Base-by-base conservation (phyloP, 2,329 filamentous ascomycete genomes). In the Seiridium cupressi region DNA sequence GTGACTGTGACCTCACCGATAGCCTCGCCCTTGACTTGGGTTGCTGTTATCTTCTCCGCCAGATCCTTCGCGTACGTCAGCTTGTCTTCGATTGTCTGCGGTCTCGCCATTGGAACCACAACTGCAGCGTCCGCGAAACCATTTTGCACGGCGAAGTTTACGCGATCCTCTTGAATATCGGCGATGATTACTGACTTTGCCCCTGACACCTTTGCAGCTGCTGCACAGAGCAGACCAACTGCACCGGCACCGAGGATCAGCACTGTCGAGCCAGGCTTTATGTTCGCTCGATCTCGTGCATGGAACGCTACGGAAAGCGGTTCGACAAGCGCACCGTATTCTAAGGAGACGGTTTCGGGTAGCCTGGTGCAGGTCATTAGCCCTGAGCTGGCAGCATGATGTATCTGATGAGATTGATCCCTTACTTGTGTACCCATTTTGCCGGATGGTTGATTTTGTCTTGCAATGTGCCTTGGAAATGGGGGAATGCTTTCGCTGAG, bases 1-100 rank as follows among this genome's bases (percentile, higher is more conserved):
- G 89, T 88, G 1, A 85, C 84, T 55, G 86, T 83, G 0, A 90
- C 83, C 69, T 91, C 87, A 0, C 78, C 85, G 61, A 90, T 80
- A 10, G 82, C 70, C 7, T 69, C 67, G 2, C 76, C 65, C 11
- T 60, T 61, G 1, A 59, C 70, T 40, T 65, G 63, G 0, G 74
- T 72, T 38, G 66, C 66, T 66, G 75, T 77, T 55, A 82, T 73
- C 60, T 74, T 67, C 57, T 72, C 74, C 1, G 85, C 81, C 1
- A 84, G 76, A 44, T 78, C 75, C 63, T 79, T 78, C 6, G 82
- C 82, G 61, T 78, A 83, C 5, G 71, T 76, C 2, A 86, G 74
- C 72, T 84, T 85, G 36, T 81, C 83, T 58, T 82, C 80, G n/a
- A 81, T 74, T 0, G 77, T 78, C 67, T 80, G 74, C 4, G 81